Evolutionary conservation across 148 eudicot genomes (phyloP).

Genomic region (Persicaria tinctoria): DNA sequence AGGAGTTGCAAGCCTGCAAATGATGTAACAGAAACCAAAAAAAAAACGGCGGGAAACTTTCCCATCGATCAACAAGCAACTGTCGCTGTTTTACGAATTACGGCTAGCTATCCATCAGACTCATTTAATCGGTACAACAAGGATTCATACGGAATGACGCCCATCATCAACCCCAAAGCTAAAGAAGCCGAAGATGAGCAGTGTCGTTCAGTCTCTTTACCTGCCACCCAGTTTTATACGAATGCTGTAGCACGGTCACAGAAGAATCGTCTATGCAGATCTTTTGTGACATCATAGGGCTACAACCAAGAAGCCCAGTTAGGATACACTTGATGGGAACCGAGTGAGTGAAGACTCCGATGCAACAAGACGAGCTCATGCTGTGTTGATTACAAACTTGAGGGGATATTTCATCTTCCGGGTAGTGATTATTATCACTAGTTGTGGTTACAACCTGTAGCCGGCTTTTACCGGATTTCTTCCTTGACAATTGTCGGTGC

Average conservation of each 20-base stretch:
- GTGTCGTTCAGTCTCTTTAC: constrained; percentile 92
- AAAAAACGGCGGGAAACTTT: too few species aligned
- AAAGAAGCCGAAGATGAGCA: constrained; percentile 84
- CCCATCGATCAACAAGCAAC: too few species aligned
- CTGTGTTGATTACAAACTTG: constrained; percentile 27
- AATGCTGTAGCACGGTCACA: constrained; percentile 76
- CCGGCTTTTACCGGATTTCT: constrained; percentile 95
- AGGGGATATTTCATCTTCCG: constrained; percentile 84
- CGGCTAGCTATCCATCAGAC: too few species aligned
- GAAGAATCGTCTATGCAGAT: constrained; percentile 93
- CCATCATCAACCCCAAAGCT: constrained; percentile 7
- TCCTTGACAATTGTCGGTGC: constrained; percentile 52
- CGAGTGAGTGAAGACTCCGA: constrained; percentile 84
- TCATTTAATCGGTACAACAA: background rate
- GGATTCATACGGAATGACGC: background rate
- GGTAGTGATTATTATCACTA: constrained; percentile 40
- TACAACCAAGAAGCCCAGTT: constrained; percentile 84
- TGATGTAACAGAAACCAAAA: background rate
- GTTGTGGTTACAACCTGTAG: constrained; percentile 80
- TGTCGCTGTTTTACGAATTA: too few species aligned
- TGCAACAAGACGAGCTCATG: constrained; percentile 29
- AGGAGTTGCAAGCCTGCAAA: constrained; percentile 4
- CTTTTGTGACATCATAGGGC: constrained; percentile 65
- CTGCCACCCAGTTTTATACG: constrained; percentile 92
- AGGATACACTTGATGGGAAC: constrained; percentile 78